Evolutionary conservation across 1,139 yeast genomes (phyloP).

Genomic region (Meyerozyma guilliermondii): DNA sequence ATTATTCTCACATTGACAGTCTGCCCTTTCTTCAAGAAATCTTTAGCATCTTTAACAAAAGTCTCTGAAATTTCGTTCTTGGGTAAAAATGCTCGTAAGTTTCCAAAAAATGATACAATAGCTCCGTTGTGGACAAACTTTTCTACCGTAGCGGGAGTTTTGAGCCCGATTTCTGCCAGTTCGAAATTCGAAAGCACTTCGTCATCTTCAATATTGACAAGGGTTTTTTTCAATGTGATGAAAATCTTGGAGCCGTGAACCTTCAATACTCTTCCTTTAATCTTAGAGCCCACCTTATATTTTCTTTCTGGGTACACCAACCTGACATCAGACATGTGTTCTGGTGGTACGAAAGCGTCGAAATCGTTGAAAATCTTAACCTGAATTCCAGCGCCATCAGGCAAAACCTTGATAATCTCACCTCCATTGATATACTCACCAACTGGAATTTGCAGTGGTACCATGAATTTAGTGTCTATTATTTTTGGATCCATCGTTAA

Average conservation of each 20-base stretch:
- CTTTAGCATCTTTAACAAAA: slow-evolving; percentile 70
- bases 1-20: slow-evolving; percentile 70
- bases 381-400: slow-evolving; percentile 59
- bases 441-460: slow-evolving; percentile 64
- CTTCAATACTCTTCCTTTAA: slow-evolving; percentile 62
- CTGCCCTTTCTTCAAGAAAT: slow-evolving; percentile 79
- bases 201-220: slow-evolving; percentile 64
- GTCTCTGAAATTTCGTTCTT: slow-evolving; percentile 87
- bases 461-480: slow-evolving; percentile 60
- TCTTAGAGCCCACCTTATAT: slow-evolving; percentile 76
- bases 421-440: slow-evolving; percentile 60
- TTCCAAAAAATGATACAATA: slow-evolving; percentile 77
- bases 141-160: slow-evolving; percentile 72
- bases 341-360: slow-evolving; percentile 68
- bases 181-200: slow-evolving; percentile 49
- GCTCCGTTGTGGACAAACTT: slow-evolving; percentile 74
- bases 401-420: slow-evolving; percentile 60
- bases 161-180: slow-evolving; percentile 52
- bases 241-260: slow-evolving; percentile 39
- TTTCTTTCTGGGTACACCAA: slow-evolving; percentile 88
- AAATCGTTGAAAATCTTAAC: slow-evolving; percentile 63
- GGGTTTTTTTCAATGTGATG: slow-evolving; percentile 77
- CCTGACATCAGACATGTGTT: slow-evolving; percentile 80
- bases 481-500: slow-evolving; percentile 66
- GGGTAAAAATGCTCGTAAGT: slow-evolving; percentile 75